Percentiles rank a stretch among this genome's conserved stretches.
These are phyloP conservation scores for Shiraia bambusicola DNA, from an alignment of 2,329 filamentous ascomycete species.

Conservation along the genomic window DNA sequence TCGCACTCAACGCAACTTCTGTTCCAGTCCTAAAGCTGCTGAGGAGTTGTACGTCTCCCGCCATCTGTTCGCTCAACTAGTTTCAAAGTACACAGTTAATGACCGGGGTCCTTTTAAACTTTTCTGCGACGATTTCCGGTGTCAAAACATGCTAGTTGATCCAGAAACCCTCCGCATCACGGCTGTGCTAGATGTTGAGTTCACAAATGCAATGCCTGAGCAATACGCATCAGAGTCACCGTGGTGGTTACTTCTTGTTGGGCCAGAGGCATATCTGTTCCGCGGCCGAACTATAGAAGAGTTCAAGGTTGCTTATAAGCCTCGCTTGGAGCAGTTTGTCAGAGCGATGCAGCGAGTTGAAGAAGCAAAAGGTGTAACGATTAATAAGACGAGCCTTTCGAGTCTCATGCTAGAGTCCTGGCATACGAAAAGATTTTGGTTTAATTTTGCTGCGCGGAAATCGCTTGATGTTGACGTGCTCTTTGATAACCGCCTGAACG, in stretches of 20 bases:
- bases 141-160: constrained; percentile 45
- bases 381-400: constrained; percentile 20
- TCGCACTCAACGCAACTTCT: constrained; percentile 24
- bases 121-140: constrained; percentile 46
- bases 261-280: constrained; percentile 17
- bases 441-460: constrained; percentile 42
- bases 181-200: constrained; percentile 46
- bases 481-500: constrained; percentile 28
- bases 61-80: constrained; percentile 14
- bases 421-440: constrained; percentile 41
- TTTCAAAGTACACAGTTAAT: constrained; percentile 17
- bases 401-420: constrained; percentile 41
- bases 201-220: constrained; percentile 46
- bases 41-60: constrained; percentile 25
- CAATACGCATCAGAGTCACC: constrained; percentile 44
- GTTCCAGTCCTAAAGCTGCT: constrained; percentile 23
- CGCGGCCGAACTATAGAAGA: constrained; percentile 15
- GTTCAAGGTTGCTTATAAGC: constrained; percentile 28
- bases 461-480: constrained; percentile 41
- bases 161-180: constrained; percentile 38
- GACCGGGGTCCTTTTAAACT: constrained; percentile 41
- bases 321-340: constrained; percentile 42
- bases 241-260: constrained; percentile 44
- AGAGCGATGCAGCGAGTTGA: constrained; percentile 31
- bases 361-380: constrained; percentile 7